Evolutionary conservation across 306 rosid species (phyloP).

Genomic region (Cyclanthera cordifolia): DNA sequence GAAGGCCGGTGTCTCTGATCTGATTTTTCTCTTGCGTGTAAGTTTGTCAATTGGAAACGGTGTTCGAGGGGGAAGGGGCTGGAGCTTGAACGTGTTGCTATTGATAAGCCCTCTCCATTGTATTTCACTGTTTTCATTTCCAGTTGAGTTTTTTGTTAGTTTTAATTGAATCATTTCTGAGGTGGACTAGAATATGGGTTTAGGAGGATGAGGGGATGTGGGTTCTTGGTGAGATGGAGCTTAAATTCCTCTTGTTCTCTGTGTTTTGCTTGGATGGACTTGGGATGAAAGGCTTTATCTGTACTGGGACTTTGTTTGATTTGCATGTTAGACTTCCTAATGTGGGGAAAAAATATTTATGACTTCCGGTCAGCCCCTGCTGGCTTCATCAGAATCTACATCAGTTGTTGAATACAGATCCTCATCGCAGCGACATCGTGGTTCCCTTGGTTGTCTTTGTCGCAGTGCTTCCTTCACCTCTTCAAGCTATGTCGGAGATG

Average conservation of each 20-base stretch:
- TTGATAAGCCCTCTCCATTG: constrained; percentile 4
- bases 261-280: constrained; percentile 11
- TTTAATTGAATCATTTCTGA: background rate
- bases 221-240: background rate
- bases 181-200: constrained; percentile 3
- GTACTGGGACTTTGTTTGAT: background rate
- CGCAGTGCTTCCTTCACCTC: constrained; percentile 28
- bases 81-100: constrained; percentile 3
- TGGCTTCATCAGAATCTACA: constrained; percentile 33
- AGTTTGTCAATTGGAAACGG: constrained; percentile 10
- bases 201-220: constrained; percentile 8
- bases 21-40: constrained; percentile 15
- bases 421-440: constrained; percentile 20
- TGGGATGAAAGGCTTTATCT: constrained; percentile 8
- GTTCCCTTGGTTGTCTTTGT: constrained; percentile 20
- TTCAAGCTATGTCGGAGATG: constrained; percentile 19
- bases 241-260: background rate
- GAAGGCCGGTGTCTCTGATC: constrained; percentile 14
- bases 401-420: constrained; percentile 16
- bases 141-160: background rate
- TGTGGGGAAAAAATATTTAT: constrained; percentile 36
- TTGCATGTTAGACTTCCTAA: constrained; percentile 24
- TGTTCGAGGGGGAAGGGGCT: background rate
- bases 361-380: constrained; percentile 51
- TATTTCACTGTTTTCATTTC: constrained; percentile 2